Evolutionary conservation across 441 rosid species (phyloP).

Genomic region (Adansonia madagascariensis): DNA sequence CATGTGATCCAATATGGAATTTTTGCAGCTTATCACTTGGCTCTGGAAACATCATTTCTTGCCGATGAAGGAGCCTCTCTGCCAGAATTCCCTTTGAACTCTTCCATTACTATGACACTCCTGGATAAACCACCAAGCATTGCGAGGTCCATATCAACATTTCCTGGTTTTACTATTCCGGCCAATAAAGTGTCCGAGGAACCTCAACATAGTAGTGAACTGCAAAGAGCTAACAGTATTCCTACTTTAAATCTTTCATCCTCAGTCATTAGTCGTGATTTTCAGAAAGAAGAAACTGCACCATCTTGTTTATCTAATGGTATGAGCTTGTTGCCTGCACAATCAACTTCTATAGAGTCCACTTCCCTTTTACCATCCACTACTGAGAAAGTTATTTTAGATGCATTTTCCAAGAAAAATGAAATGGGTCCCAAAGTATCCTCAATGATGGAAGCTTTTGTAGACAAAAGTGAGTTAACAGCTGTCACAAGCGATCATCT

Average conservation of each 20-base stretch:
- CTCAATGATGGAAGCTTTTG: conserved; percentile 40
- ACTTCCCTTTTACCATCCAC: conserved; percentile 34
- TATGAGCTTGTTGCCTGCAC: conserved; percentile 45
- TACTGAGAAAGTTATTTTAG: conserved; percentile 42
- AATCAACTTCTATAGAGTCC: conserved; percentile 36
- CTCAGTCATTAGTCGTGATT: conserved; percentile 39
- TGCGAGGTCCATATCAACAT: conserved; percentile 85
- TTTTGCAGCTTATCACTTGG: conserved; percentile 98
- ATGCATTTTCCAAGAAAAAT: conserved; percentile 44
- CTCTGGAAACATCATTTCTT: conserved; percentile 90
- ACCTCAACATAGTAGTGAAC: conserved; percentile 17
- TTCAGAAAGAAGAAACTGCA: conserved; percentile 41
- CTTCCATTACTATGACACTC: conserved; percentile 82
- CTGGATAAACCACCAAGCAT: conserved; percentile 74
- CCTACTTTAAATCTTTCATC: conserved; percentile 36
- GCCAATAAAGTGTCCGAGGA: conserved; percentile 54
- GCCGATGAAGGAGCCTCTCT: conserved; percentile 97
- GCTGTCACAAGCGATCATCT: conserved; percentile 37
- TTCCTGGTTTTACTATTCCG: conserved; percentile 79
- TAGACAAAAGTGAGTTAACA: conserved; percentile 34
- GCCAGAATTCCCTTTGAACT: conserved; percentile 78
- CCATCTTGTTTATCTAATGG: conserved; percentile 47
- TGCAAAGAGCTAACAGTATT: conserved; percentile 59
- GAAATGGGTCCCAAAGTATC: conserved; percentile 45
- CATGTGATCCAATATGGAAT: conserved; percentile 96